Evolutionary conservation across 345 rosid species (phyloP).

Genomic region (Camelina sativa): DNA sequence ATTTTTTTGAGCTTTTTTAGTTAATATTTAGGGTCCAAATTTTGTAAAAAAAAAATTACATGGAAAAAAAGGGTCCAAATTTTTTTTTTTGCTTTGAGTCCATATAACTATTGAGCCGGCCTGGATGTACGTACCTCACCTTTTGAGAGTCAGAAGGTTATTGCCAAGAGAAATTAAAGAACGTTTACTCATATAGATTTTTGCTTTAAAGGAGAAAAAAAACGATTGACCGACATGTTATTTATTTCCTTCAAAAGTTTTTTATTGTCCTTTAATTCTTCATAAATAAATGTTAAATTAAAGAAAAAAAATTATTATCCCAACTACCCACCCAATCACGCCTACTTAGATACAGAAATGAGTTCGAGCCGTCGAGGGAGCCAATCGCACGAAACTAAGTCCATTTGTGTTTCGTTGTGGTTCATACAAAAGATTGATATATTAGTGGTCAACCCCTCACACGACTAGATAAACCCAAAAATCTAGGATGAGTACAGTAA

Average conservation of each 20-base stretch:
- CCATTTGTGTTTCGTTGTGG: background rate
- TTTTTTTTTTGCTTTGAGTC: too few relatives aligned
- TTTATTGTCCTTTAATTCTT: conserved; percentile 13
- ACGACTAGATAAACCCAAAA: background rate
- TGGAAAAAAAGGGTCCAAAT: too few relatives aligned
- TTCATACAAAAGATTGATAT: background rate
- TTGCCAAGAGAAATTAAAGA: conserved; percentile 19
- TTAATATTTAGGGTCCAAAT: too few relatives aligned
- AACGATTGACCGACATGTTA: conserved; percentile 26
- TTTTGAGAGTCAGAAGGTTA: background rate
- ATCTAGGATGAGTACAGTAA: background rate
- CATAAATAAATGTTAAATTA: background rate
- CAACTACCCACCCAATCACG: background rate
- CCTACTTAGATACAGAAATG: too few relatives aligned
- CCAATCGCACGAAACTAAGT: background rate
- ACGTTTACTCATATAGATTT: background rate
- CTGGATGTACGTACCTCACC: background rate
- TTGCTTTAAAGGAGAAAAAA: background rate
- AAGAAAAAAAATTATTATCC: background rate
- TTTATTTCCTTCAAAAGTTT: conserved; percentile 13
- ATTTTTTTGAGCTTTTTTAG: too few relatives aligned
- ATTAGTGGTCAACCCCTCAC: background rate
- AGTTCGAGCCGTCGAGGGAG: background rate
- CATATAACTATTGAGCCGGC: too few relatives aligned
- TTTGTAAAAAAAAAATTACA: too few relatives aligned